Conservation (phyloP, 1,284 basidiomycete species). For the Hemileia vastatrix region DNA sequence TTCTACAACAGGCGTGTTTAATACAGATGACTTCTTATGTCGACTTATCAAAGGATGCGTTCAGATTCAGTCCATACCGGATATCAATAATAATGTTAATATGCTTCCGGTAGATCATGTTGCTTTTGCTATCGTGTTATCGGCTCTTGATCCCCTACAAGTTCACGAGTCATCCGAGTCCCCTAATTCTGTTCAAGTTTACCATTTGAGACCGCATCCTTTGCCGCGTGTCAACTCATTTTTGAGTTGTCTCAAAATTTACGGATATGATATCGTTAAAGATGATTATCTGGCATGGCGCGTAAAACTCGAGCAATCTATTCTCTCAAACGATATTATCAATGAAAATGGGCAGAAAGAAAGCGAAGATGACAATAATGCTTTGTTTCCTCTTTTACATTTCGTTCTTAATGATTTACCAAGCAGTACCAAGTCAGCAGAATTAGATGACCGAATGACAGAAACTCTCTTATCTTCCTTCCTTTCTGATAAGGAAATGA, state of each 20-base stretch:
- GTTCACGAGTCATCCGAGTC: constrained; percentile 42
- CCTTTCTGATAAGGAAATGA: constrained; percentile 46
- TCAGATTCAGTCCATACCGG: constrained; percentile 86
- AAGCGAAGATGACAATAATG: constrained; percentile 68
- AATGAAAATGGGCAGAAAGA: constrained; percentile 46
- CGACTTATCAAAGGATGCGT: constrained; percentile 94
- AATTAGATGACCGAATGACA: constrained; percentile 80
- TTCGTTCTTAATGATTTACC: constrained; percentile 96
- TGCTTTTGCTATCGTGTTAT: constrained; percentile 67
- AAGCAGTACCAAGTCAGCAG: constrained; percentile 87
- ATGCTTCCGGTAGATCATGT: constrained; percentile 98
- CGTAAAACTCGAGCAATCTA: constrained; percentile 82
- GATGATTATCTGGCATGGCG: constrained; percentile 91
- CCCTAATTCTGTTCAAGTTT: constrained; percentile 54
- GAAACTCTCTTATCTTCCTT: constrained; percentile 57
- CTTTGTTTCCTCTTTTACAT: constrained; percentile 90
- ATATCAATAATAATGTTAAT: constrained; percentile 97
- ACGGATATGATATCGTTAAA: constrained; percentile 68
- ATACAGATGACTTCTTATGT: constrained; percentile 99
- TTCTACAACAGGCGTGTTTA: constrained; percentile 79
- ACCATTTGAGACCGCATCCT: constrained; percentile 81
- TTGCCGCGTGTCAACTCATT: constrained; percentile 82
- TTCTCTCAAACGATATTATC: too few relatives aligned
- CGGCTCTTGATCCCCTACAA: constrained; percentile 48
- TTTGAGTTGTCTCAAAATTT: constrained; percentile 62